Evolutionary conservation across 2,329 filamentous ascomycete species (phyloP).

Genomic region (Pestalotiopsis sp.): DNA sequence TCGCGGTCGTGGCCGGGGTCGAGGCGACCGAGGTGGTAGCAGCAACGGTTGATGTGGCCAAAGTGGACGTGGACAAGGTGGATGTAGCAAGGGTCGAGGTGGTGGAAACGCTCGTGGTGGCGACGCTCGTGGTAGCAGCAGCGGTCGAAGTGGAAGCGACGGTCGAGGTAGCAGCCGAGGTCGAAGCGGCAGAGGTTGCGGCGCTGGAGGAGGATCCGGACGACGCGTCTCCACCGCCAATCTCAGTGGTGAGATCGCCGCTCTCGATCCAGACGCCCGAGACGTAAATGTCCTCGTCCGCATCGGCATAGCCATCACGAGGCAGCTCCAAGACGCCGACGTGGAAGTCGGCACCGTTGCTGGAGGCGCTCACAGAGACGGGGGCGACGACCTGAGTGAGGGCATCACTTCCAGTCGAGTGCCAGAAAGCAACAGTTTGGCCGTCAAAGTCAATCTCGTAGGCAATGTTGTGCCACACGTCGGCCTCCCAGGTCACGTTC

Average conservation of each 20-base stretch:
- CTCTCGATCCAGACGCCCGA: conserved; percentile 72
- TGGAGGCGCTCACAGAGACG: conserved; percentile 45
- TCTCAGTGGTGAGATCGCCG: conserved; percentile 52
- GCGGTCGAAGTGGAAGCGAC: not conserved
- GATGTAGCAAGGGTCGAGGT: not conserved
- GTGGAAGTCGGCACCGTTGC: conserved; percentile 73
- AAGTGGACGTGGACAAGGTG: not conserved
- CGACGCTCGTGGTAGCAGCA: not conserved
- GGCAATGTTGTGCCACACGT: conserved; percentile 75
- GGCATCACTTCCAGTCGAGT: conserved; percentile 63
- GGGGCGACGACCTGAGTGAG: conserved; percentile 62
- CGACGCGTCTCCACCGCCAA: conserved; percentile 66
- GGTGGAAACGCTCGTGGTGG: not conserved
- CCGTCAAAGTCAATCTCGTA: conserved; percentile 72
- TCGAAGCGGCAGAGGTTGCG: not conserved
- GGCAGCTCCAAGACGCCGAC: conserved; percentile 70
- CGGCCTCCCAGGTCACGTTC: conserved; percentile 62
- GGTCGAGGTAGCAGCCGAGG: not conserved
- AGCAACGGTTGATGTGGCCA: not conserved
- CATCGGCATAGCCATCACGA: conserved; percentile 54
- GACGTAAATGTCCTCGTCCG: conserved; percentile 70
- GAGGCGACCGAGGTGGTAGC: not conserved
- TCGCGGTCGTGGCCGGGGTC: not conserved
- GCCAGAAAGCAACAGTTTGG: conserved; percentile 68
- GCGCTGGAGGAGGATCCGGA: conserved; percentile 42